Evolutionary conservation across 2,329 filamentous ascomycete species (phyloP), one percentile per base, ranked within the genome.

Genomic region (Gaeumannomyces sp.): DNA sequence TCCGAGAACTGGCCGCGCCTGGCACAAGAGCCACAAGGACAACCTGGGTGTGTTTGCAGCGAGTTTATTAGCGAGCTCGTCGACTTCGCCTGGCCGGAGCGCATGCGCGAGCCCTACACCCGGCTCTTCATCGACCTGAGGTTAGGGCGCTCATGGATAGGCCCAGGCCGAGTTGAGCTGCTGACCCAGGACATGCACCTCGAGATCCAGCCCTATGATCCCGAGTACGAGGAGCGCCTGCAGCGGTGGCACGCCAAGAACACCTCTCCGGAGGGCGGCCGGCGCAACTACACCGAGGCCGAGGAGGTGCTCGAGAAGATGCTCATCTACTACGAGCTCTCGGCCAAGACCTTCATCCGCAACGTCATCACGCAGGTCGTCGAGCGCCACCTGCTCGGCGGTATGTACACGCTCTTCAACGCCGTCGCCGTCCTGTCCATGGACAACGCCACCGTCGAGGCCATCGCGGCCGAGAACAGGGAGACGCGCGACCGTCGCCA

Each of bases 221-320:
- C 81, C 0, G 81, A 83, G 69, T 83, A 83, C 64, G 81, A 83
- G 69, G 79, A 82, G 27, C 79, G 80, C 1, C 75, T 83, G 62
- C 73, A 78, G 33, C 77, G 73, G 64, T 83, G 81, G 81, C 79
- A 81, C 7, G 73, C 73, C 0, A 73, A 77, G 8, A 56, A 45
- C 4, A 33, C 62, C n/a, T 72, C 75, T 0, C 77, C 77, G 0
- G 77, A 82, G 8, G 80, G 79, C 0, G 78, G 77, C 31, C 28
- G 60, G 16, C 33, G 25, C 38, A 76, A 75, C 0, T 83, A 81
- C 68, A 79, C 77, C 2, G 81, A 83, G 65, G 81, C 81, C 0
- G 80, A 83, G 66, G 81, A 83, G 70, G 81, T 83, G 0, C 69
- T 83, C 31, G 81, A 83, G 71, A 83, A 83, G 75, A 83, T 83